These are phyloP conservation scores for Candida stauntonica DNA, from an alignment of 805 yeast genomes.

Conservation along the genomic window DNA sequence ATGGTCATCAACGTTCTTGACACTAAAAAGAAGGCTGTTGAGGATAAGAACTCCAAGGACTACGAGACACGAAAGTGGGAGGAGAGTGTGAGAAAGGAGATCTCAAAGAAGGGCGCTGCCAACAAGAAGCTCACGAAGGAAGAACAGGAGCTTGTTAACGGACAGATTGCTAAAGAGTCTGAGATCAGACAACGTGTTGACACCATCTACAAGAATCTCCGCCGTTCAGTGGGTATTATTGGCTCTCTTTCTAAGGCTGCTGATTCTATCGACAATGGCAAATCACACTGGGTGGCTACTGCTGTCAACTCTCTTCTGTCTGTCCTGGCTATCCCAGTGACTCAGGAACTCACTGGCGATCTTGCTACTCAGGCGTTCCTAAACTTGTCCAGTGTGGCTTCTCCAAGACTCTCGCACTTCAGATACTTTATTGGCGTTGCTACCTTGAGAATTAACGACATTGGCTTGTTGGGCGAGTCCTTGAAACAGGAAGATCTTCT, in stretches of 20 bases:
- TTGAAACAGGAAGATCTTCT: constrained; percentile 47
- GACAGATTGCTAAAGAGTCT: constrained; percentile 61
- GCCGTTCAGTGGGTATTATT: constrained; percentile 51
- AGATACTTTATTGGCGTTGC: constrained; percentile 63
- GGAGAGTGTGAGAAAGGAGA: constrained; percentile 69
- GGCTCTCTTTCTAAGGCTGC: constrained; percentile 48
- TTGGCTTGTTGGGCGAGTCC: constrained; percentile 41
- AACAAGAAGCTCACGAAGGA: constrained; percentile 67
- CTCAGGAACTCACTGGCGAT: constrained; percentile 37
- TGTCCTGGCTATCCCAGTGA: constrained; percentile 35
- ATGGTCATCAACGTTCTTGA: constrained; percentile 62
- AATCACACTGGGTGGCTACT: constrained; percentile 64
- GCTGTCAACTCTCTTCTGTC: constrained; percentile 49
- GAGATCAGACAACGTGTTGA: constrained; percentile 47
- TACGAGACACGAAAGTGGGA: constrained; percentile 91
- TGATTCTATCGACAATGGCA: constrained; percentile 56
- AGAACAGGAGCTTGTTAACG: constrained; percentile 59
- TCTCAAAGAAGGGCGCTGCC: constrained; percentile 50
- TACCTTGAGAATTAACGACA: constrained; percentile 52
- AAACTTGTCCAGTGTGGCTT: constrained; percentile 46
- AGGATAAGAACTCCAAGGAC: constrained; percentile 74
- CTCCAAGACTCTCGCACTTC: constrained; percentile 46
- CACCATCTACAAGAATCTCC: constrained; percentile 32
- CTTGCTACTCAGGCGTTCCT: constrained; percentile 48
- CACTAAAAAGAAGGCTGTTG: constrained; percentile 38